A percentile compares a stretch with the other conserved stretches of the same genome.
phyloP scores from a whole-genome alignment of 805 yeast species.

The Saccharomycopsis lassenensis region DNA sequence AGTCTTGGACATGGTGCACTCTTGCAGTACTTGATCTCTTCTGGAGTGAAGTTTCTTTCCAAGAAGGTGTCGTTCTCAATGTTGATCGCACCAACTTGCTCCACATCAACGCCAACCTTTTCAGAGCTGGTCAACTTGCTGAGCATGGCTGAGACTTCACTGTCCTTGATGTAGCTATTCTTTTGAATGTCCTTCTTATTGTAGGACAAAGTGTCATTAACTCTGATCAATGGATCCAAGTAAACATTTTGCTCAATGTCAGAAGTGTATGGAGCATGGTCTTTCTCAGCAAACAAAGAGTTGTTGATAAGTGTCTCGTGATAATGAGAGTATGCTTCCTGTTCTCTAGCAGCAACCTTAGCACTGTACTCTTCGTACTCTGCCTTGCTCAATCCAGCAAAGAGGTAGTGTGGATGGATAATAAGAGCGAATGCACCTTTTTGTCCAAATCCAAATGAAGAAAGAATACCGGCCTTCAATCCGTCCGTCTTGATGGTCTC shows the following conservation, averaged over 20 bases:
- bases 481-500: constrained; percentile 92
- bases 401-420: constrained; percentile 88
- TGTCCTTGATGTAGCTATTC: constrained; percentile 18
- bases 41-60: constrained; percentile 80
- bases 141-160: constrained; percentile 19
- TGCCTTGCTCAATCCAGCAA: constrained; percentile 62
- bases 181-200: constrained; percentile 40
- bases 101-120: constrained; percentile 95
- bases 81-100: constrained; percentile 71
- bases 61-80: constrained; percentile 83
- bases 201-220: constrained; percentile 35
- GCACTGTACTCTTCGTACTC: constrained; percentile 61
- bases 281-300: constrained; percentile 87
- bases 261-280: constrained; percentile 82
- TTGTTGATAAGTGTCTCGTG: constrained; percentile 89
- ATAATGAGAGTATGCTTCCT: constrained; percentile 86
- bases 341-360: constrained; percentile 73
- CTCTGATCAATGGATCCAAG: constrained; percentile 91
- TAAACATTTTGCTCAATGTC: constrained; percentile 85
- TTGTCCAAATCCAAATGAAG: constrained; percentile 99
- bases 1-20: constrained; percentile 71
- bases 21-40: constrained; percentile 70
- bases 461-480: constrained; percentile 90
- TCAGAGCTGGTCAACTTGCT: constrained; percentile 19
- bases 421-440: constrained; percentile 96